These are phyloP conservation scores for Hura crepitans DNA, from an alignment of 441 rosid genomes.

Conservation along the genomic window DNA sequence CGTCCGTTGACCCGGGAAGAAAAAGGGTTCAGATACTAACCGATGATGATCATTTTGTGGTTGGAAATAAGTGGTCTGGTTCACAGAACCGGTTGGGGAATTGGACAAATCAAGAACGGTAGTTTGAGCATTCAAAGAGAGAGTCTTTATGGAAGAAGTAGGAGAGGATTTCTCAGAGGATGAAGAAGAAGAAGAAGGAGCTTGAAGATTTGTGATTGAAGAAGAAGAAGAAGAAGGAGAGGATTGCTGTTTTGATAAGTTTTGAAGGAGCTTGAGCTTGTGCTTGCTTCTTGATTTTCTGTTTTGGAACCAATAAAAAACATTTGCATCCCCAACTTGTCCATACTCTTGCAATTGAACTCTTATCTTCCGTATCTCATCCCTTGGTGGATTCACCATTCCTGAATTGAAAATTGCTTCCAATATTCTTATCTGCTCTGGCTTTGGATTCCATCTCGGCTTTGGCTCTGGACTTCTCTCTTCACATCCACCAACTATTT, in stretches of 20 bases:
- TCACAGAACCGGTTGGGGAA: constrained; percentile 49
- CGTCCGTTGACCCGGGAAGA: constrained; percentile 45
- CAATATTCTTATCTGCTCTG: constrained; percentile 93
- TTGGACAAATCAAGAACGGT: constrained; percentile 32
- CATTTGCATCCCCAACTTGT: constrained; percentile 99
- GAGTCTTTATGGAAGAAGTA: constrained; percentile 34
- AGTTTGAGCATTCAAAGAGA: constrained; percentile 34
- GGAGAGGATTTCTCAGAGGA: constrained; percentile 62
- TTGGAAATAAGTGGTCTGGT: constrained; percentile 44
- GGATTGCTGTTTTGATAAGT: constrained; percentile 37
- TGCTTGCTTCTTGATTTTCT: constrained; percentile 94
- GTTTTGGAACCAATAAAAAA: constrained; percentile 98
- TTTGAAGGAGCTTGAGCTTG: constrained; percentile 72
- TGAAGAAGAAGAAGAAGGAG: constrained; percentile 53
- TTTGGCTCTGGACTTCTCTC: constrained; percentile 97
- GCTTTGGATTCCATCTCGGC: constrained; percentile 98
- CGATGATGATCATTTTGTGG: constrained; percentile 40
- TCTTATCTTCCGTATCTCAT: constrained; percentile 87
- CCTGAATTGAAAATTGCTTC: constrained; percentile 97
- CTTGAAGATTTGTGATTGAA: constrained; percentile 24
- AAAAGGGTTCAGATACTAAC: constrained; percentile 43
- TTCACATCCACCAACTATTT: constrained; percentile 53
- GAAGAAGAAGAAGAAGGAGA: constrained; percentile 16
- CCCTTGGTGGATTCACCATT: constrained; percentile 97
- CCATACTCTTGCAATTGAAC: constrained; percentile 89